Evolutionary conservation across 1,284 basidiomycete genomes (phyloP), one percentile per base, ranked within the genome.

Genomic region (Ceratorhiza oryzae-sativae): DNA sequence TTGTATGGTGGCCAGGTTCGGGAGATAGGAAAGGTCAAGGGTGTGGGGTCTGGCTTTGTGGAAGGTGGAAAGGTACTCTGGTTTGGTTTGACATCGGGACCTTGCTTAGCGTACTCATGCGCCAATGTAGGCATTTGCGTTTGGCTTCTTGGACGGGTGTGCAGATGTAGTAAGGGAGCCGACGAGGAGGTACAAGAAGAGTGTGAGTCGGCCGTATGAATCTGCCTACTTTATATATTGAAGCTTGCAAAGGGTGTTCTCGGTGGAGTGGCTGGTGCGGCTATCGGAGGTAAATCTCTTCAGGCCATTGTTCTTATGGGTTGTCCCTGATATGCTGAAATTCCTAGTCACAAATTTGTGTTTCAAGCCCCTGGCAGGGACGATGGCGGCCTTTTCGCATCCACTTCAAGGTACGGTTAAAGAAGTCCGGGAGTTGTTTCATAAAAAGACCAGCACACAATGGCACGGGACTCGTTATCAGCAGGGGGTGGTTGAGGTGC

Each of bases 161-260:
- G 84, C 83, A 0, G 85, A 85, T 1, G 78, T 86, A 1, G 81
- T 86, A 13, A 82, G 78, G 13, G 85, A 86, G 75, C 84, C 86
- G 0, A 72, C 83, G 3, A 78, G 81, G 73, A 84, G 84, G 23
- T 70, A 58, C n/a, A 70, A 59, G 20, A 20, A 42, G 15, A 60
- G 25, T 27, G 58, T 60, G 25, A 60, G 58, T 59, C 13, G 15
- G 27, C 4, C 8, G 13, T 8, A 13, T 45, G 18, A 32, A 20
- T 10, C 15, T 20, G 20, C 13, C 10, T 36, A 25, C 3, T 5
- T 45, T 45, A 18, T 3, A 18, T 27, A 41, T 27, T 45, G 3
- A 60, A 13, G 36, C 15, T 3, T 45, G 9, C 18, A 27, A 4
- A 70, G 67, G 67, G 84, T 18, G 80, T 83, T 41, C 46, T 82